phyloP scores from a whole-genome alignment of 768 basidiomycete genomes.

The Kwoniella pini region DNA sequence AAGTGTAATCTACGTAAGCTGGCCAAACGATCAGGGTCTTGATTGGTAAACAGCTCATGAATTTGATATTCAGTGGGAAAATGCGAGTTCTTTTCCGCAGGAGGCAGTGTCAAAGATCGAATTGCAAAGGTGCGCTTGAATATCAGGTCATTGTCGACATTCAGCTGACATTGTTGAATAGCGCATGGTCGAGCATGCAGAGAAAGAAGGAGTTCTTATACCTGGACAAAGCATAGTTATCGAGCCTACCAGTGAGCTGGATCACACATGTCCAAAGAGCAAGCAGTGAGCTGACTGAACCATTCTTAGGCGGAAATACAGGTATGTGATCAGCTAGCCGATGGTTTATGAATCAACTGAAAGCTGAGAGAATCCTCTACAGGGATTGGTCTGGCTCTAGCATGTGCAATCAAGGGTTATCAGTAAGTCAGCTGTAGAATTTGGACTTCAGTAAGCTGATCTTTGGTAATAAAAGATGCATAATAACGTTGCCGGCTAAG shows the following conservation, averaged over 20 bases:
- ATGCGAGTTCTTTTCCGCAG: constrained; percentile 83
- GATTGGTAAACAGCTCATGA: neutral
- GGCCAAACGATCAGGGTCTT: too few species aligned
- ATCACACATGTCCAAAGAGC: neutral
- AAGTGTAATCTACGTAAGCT: constrained; percentile 84
- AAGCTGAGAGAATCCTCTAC: neutral
- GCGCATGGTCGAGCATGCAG: constrained; percentile 94
- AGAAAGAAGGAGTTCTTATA: constrained; percentile 75
- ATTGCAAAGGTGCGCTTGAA: constrained; percentile 69
- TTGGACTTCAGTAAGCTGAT: constrained; percentile 64
- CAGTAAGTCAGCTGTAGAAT: constrained; percentile 53
- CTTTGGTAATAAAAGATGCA: constrained; percentile 45
- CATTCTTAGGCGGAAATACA: constrained; percentile 76
- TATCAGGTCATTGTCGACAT: neutral
- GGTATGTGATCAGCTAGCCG: constrained; percentile 59
- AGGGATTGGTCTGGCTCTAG: constrained; percentile 93
- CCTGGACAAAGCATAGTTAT: constrained; percentile 89
- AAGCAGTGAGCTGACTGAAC: neutral
- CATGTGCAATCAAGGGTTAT: constrained; percentile 82
- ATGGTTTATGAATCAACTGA: neutral
- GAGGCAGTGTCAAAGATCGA: constrained; percentile 93
- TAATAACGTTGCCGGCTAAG: constrained; percentile 74
- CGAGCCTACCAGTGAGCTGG: constrained; percentile 65
- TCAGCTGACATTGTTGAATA: constrained; percentile 9
- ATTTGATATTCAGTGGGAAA: constrained; percentile 68